A percentile compares a stretch with the other conserved stretches of the same genome.
Conservation (phyloP, 345 rosid genomes). For the Gossypium turneri region DNA sequence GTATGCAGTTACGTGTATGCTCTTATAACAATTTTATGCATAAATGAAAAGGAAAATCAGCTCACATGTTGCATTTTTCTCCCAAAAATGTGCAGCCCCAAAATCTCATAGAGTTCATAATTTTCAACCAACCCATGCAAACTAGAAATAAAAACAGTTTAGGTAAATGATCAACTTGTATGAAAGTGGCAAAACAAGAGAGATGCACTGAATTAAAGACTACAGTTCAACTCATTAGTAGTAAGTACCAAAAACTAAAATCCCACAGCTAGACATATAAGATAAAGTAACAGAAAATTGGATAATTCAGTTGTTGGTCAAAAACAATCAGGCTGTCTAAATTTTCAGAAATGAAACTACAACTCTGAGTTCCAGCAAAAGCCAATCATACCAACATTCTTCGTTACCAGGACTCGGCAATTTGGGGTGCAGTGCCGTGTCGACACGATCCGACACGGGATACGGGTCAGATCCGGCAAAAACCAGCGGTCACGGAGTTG, state of each 20-base stretch:
- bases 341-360: background rate
- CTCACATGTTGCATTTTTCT: background rate
- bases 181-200: background rate
- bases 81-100: background rate
- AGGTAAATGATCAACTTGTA: background rate
- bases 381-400: background rate
- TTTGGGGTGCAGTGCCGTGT: too few relatives aligned
- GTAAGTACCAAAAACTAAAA: background rate
- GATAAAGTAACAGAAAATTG: background rate
- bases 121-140: background rate
- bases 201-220: background rate
- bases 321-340: background rate
- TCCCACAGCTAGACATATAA: background rate
- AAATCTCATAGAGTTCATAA: background rate
- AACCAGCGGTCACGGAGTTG: too few relatives aligned
- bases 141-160: background rate
- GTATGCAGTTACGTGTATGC: background rate
- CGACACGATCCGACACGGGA: too few relatives aligned
- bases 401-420: too few relatives aligned
- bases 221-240: background rate
- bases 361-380: background rate
- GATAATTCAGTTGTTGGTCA: background rate
- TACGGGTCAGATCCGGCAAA: too few relatives aligned
- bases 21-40: background rate
- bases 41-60: background rate